Percentiles rank a stretch among this genome's conserved stretches.
Evolutionary conservation across 495 filamentous ascomycete species (phyloP).

Genomic region (Neurospora sublineolata): DNA sequence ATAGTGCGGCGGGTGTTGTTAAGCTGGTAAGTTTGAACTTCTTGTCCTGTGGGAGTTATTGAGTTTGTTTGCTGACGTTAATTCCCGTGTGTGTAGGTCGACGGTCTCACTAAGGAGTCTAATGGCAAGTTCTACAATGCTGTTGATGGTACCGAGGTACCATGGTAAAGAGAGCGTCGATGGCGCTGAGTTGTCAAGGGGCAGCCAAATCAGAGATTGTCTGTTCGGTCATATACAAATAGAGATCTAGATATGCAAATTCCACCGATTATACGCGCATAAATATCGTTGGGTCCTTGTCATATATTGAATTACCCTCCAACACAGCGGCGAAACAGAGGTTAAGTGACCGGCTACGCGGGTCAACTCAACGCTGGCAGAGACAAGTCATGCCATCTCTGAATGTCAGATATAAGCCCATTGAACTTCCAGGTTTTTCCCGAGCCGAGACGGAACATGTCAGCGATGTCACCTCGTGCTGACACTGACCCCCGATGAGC

Average conservation of each 20-base stretch:
- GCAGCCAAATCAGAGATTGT: not conserved
- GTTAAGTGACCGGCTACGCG: not conserved
- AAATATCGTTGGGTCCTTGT: not conserved
- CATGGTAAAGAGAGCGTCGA: not conserved
- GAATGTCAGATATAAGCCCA: not conserved
- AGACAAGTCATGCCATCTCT: not conserved
- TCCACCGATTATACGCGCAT: not conserved
- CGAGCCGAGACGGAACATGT: not conserved
- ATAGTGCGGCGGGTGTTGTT: not conserved
- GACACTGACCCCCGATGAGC: not conserved
- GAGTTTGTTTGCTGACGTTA: not conserved
- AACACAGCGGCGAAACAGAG: not conserved
- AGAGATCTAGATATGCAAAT: not conserved
- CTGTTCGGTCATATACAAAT: not conserved
- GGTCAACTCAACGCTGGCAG: not conserved
- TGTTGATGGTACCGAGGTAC: not conserved
- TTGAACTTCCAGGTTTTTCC: not conserved
- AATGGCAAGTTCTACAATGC: not conserved
- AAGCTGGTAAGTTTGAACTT: not conserved
- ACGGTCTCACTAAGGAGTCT: not conserved
- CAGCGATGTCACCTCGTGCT: not conserved
- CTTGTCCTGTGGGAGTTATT: not conserved
- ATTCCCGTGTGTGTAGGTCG: not conserved
- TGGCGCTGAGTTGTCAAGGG: not conserved
- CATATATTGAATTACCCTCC: not conserved